phyloP scores from a whole-genome alignment of 2,329 filamentous ascomycete species.

The Hymenoscyphus infarciens region DNA sequence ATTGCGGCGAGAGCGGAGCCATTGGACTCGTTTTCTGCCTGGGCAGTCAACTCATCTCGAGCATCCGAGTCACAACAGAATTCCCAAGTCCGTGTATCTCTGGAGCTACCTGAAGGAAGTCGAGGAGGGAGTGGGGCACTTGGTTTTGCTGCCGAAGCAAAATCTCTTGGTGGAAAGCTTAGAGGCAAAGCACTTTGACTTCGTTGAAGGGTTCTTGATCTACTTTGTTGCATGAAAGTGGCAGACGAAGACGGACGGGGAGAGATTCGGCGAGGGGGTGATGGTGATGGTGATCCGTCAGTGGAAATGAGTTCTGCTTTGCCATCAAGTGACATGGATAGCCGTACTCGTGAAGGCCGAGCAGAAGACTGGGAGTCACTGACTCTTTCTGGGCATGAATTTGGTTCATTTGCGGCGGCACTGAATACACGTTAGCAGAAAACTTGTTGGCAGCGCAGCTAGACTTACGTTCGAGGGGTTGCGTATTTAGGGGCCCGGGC shows the following conservation, averaged over 20 bases:
- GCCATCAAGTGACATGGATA: constrained; percentile 83
- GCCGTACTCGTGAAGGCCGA: constrained; percentile 50
- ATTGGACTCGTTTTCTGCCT: constrained; percentile 74
- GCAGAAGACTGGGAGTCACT: constrained; percentile 17
- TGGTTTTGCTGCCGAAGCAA: constrained; percentile 37
- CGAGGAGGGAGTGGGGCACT: constrained; percentile 42
- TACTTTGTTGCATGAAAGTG: constrained; percentile 41
- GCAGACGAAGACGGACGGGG: constrained; percentile 46
- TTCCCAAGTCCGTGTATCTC: constrained; percentile 87
- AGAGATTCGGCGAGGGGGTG: constrained; percentile 57
- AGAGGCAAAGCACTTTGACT: constrained; percentile 66
- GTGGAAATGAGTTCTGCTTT: constrained; percentile 80
- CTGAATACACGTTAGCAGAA: constrained; percentile 20
- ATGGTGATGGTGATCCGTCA: constrained; percentile 61
- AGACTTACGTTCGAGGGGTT: constrained; percentile 45
- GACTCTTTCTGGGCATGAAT: constrained; percentile 33
- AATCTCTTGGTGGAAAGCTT: constrained; percentile 52
- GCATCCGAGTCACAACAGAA: constrained; percentile 80
- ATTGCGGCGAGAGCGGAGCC: constrained; percentile 81
- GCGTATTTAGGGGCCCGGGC: constrained; percentile 30
- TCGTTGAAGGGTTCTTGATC: constrained; percentile 55
- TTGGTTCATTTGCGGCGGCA: constrained; percentile 24
- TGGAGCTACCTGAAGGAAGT: constrained; percentile 68
- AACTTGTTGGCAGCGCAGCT: constrained; percentile 1
- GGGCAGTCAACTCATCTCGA: constrained; percentile 74